Evolutionary conservation across 2,329 filamentous ascomycete genomes (phyloP), one percentile per base, ranked within the genome.

Genomic region (Plenodomus biglobosus): DNA sequence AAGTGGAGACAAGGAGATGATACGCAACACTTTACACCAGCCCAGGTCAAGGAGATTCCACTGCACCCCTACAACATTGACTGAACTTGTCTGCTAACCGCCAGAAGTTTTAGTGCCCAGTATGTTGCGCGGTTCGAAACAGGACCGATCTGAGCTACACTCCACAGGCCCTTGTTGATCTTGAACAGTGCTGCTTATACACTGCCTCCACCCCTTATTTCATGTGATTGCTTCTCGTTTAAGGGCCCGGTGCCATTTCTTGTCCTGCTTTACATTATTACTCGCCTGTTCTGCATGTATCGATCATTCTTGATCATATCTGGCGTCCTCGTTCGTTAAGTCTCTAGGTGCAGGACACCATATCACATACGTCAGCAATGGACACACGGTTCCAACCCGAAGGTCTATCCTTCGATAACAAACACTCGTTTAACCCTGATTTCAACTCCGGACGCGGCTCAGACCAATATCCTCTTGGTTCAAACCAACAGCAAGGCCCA

Each of bases 261-360:
- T 48, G 13, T 32, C 13, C 8, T 15, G 6, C 16, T 37, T 37
- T 37, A 18, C 11, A 10, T 47, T 50, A 43, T 42, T 49, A 44
- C 48, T 32, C 41, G 34, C 44, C 32, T 46, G 34, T 51, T 55
- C 47, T 56, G 48, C 48, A 50, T 51, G 53, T 51, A 35, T 49
- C 13, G 27, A 40, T 41, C 47, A 39, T 45, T 38, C 16, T 52
- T 48, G 43, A 27, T 50, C 48, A 55, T 53, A 48, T 50, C 46
- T 55, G 44, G 53, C 49, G 51, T 52, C 53, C 46, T 54, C 55
- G 30, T 56, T 61, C 40, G 30, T 56, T 57, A 52, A 22, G 36
- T 50, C 47, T 55, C 38, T 52, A 52, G 61, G 66, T 69, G 65
- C 66, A 65, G 65, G 65, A 42, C 66, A 68, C 63, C 64, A 48